Conservation (phyloP, 2,329 filamentous ascomycete genomes). For the Sclerotinia trifoliorum region DNA sequence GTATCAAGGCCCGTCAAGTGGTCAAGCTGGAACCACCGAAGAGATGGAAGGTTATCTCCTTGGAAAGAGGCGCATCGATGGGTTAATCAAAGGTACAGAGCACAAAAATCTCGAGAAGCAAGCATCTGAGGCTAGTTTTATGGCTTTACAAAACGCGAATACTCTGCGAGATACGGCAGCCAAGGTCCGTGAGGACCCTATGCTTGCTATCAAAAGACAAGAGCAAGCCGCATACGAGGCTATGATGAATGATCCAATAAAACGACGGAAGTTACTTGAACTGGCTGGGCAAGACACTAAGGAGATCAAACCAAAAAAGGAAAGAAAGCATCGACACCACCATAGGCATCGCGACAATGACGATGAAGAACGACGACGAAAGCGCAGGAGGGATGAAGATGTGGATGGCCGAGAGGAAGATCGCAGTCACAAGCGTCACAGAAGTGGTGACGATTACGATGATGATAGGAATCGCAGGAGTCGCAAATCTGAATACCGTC, state of each 20-base stretch:
- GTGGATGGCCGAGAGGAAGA: slow-evolving; percentile 42
- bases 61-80: slow-evolving; percentile 89
- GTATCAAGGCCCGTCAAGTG: slow-evolving; percentile 83
- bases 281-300: slow-evolving; percentile 52
- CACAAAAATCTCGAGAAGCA: slow-evolving; percentile 78
- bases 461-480: slow-evolving; percentile 36
- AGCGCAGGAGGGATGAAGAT: slow-evolving; percentile 42
- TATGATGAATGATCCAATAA: slow-evolving; percentile 75
- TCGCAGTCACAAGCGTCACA: slow-evolving; percentile 48
- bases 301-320: slow-evolving; percentile 47
- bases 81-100: slow-evolving; percentile 77
- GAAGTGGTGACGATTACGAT: slow-evolving; percentile 34
- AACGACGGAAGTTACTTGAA: slow-evolving; percentile 64
- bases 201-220: slow-evolving; percentile 89
- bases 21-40: slow-evolving; percentile 73
- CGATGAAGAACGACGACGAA: slow-evolving; percentile 45
- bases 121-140: slow-evolving; percentile 57
- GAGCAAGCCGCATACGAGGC: slow-evolving; percentile 79
- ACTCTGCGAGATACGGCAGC: slow-evolving; percentile 74
- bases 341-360: slow-evolving; percentile 41
- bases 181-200: slow-evolving; percentile 87
- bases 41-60: slow-evolving; percentile 93
- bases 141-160: slow-evolving; percentile 68
- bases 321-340: slow-evolving; percentile 47
- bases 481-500: slow-evolving; percentile 39